phyloP scores from a whole-genome alignment of 495 filamentous ascomycete genomes.

The Choiromyces venosus region DNA sequence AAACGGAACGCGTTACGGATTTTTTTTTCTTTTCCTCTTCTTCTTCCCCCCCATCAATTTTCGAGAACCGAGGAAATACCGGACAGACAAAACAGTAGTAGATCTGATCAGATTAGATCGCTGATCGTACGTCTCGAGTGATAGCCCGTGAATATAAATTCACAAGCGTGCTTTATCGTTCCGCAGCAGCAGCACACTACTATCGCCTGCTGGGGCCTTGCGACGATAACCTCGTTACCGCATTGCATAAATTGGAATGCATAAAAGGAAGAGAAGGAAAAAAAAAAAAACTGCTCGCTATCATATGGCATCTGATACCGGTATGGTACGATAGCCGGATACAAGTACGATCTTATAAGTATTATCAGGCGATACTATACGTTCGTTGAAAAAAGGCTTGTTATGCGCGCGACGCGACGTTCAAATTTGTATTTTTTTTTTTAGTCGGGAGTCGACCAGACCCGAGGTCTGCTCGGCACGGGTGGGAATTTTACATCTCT shows the following conservation, averaged over 20 bases:
- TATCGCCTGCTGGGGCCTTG: background rate
- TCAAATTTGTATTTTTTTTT: background rate
- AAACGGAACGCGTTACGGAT: background rate
- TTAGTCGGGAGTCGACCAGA: background rate
- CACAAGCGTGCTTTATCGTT: background rate
- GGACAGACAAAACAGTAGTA: background rate
- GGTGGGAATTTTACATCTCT: background rate
- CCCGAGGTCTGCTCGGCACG: background rate
- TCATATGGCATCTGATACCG: constrained; percentile 1
- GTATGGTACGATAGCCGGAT: background rate
- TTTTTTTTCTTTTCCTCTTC: background rate
- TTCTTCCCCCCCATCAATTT: background rate
- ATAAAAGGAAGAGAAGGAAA: background rate
- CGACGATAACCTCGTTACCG: background rate
- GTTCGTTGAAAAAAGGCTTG: no score
- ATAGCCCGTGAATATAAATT: background rate
- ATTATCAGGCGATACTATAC: background rate
- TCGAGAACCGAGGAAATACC: background rate
- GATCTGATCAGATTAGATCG: background rate
- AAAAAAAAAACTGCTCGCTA: background rate
- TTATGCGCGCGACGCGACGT: no score
- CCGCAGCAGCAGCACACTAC: no score
- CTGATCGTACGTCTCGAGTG: background rate
- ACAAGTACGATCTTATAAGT: no score
- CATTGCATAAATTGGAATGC: background rate